Evolutionary conservation across 2,329 filamentous ascomycete species (phyloP).

Genomic region (Aspergillus fischeri): DNA sequence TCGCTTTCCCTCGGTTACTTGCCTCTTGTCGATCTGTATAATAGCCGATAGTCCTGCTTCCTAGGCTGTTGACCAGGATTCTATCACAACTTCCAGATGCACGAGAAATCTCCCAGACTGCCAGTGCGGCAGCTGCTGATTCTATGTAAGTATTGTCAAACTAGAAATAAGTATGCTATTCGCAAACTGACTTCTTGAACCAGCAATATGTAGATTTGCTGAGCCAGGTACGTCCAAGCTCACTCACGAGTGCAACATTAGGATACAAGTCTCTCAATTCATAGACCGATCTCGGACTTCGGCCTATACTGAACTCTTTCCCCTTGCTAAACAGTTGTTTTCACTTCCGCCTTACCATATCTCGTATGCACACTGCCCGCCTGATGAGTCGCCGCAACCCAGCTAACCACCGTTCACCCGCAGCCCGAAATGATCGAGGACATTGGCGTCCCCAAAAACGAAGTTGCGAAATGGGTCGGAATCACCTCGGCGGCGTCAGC

Average conservation of each 20-base stretch:
- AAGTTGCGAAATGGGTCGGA: constrained; percentile 77
- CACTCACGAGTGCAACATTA: constrained; percentile 2
- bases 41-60: not conserved
- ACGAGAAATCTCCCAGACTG: constrained; percentile 54
- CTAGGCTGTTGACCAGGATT: not conserved
- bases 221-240: constrained; percentile 52
- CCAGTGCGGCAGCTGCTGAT: constrained; percentile 74
- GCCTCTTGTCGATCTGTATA: not conserved
- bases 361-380: constrained; percentile 33
- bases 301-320: constrained; percentile 1
- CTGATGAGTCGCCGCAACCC: not conserved
- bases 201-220: constrained; percentile 73
- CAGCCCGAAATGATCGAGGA: constrained; percentile 76
- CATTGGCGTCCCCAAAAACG: constrained; percentile 63
- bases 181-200: constrained; percentile 7
- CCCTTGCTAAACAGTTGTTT: constrained; percentile 37
- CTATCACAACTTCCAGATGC: constrained; percentile 9
- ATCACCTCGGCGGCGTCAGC: constrained; percentile 70
- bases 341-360: constrained; percentile 67
- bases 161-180: not conserved
- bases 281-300: not conserved
- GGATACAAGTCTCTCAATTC: not conserved
- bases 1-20: not conserved
- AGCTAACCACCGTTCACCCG: constrained; percentile 28
- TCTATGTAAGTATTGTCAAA: constrained; percentile 54